A percentile compares a stretch with the other conserved stretches of the same genome.
Evolutionary conservation across 1,284 basidiomycete genomes (phyloP).

Genomic region (Ganoderma lucidum): DNA sequence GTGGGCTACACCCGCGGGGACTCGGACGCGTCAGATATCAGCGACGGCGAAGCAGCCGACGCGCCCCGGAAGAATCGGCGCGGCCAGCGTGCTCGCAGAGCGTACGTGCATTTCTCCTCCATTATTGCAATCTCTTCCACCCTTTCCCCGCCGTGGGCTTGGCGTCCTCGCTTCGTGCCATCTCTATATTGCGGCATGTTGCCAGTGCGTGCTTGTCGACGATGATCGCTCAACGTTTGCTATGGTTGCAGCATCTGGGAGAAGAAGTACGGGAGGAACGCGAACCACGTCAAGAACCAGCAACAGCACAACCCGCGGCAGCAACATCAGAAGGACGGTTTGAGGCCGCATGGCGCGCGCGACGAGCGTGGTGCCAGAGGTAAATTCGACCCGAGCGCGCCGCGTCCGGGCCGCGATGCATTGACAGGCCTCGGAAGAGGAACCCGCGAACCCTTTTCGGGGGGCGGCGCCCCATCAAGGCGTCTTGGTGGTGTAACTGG

Average conservation of each 20-base stretch:
- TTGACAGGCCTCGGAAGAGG: neutral
- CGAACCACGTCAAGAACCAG: slow-evolving; percentile 88
- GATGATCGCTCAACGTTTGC: slow-evolving; percentile 11
- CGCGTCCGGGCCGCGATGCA: slow-evolving; percentile 1
- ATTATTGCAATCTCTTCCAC: slow-evolving; percentile 1
- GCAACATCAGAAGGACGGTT: slow-evolving; percentile 19
- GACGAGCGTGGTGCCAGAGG: slow-evolving; percentile 1
- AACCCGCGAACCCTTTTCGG: neutral
- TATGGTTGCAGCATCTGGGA: slow-evolving; percentile 85
- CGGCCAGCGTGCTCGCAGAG: slow-evolving; percentile 90
- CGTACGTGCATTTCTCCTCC: slow-evolving; percentile 65
- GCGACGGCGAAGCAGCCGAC: slow-evolving; percentile 69
- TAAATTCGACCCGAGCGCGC: neutral
- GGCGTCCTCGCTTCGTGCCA: neutral
- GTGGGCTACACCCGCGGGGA: slow-evolving; percentile 86
- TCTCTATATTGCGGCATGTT: neutral
- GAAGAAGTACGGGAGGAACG: slow-evolving; percentile 91
- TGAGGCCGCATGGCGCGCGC: slow-evolving; percentile 6
- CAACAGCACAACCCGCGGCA: slow-evolving; percentile 39
- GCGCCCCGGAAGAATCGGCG: slow-evolving; percentile 84
- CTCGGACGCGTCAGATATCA: slow-evolving; percentile 78
- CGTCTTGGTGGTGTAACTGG: slow-evolving; percentile 9
- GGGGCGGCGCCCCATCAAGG: neutral
- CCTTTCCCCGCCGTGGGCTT: too few relatives aligned
- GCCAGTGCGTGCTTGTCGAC: neutral